Conservation (phyloP, 495 filamentous ascomycete genomes). For the Letharia columbiana region DNA sequence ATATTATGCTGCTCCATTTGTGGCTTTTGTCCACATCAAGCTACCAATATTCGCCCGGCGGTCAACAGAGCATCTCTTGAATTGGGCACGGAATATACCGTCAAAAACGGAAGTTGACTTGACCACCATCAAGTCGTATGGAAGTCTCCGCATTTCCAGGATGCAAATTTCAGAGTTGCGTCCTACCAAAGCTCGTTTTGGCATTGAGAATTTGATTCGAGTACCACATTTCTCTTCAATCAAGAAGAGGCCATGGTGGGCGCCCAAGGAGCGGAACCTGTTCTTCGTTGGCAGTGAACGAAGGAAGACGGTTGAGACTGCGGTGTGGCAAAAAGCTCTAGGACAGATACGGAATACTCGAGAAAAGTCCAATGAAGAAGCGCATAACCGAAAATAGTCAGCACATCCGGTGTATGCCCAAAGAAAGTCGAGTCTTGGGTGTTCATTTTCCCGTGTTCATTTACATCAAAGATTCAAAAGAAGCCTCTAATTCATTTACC, state of each 20-base stretch:
- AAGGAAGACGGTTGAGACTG: conserved; percentile 16
- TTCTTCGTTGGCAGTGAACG: conserved; percentile 23
- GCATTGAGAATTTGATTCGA: conserved; percentile 45
- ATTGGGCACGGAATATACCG: conserved; percentile 55
- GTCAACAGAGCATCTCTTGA: conserved; percentile 56
- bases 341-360: conserved; percentile 11
- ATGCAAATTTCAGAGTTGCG: conserved; percentile 44
- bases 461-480: not conserved
- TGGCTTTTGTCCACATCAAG: conserved; percentile 61
- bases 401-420: too few relatives aligned
- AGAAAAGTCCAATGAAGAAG: not conserved
- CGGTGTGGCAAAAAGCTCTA: conserved; percentile 21
- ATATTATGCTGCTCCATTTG: conserved; percentile 58
- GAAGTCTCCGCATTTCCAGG: conserved; percentile 41
- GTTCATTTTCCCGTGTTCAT: not conserved
- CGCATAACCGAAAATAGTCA: not conserved
- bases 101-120: conserved; percentile 56
- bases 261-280: not conserved
- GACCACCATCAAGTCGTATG: conserved; percentile 60
- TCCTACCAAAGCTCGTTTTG: conserved; percentile 34
- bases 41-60: conserved; percentile 60
- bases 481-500: not conserved
- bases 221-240: conserved; percentile 14
- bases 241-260: conserved; percentile 30
- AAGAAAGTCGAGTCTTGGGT: too few relatives aligned